A percentile compares a stretch with the other conserved stretches of the same genome.
These are phyloP conservation scores for Boeremia exigua DNA, from an alignment of 2,329 filamentous ascomycete species.

Conservation along the genomic window DNA sequence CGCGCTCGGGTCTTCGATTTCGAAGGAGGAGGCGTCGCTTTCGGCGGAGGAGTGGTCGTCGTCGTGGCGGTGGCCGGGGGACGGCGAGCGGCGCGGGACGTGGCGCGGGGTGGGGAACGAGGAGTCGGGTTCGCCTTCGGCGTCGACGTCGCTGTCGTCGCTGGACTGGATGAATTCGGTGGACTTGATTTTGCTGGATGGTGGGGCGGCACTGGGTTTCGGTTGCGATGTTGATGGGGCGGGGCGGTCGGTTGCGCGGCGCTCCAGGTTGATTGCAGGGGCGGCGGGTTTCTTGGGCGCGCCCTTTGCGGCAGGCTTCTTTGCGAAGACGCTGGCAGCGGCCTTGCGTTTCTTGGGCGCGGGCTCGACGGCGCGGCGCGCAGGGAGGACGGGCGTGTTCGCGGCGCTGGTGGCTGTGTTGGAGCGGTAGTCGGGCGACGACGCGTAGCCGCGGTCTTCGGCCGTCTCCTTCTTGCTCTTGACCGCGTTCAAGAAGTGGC, in stretches of 20 bases:
- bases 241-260: constrained; percentile 37
- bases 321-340: constrained; percentile 20
- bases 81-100: not conserved
- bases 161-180: constrained; percentile 41
- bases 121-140: constrained; percentile 20
- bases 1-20: constrained; percentile 44
- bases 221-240: constrained; percentile 13
- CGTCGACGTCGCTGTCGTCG: constrained; percentile 21
- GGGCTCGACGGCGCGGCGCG: constrained; percentile 4
- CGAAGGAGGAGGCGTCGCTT: constrained; percentile 35
- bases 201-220: constrained; percentile 25
- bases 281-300: constrained; percentile 30
- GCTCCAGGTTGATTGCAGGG: constrained; percentile 46
- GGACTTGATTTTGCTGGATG: constrained; percentile 38
- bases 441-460: constrained; percentile 35
- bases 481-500: constrained; percentile 51
- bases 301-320: constrained; percentile 23
- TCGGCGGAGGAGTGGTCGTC: constrained; percentile 16
- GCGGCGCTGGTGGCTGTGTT: not conserved
- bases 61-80: constrained; percentile 1
- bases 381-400: not conserved
- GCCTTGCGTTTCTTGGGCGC: constrained; percentile 38
- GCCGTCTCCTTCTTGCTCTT: constrained; percentile 42
- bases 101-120: not conserved
- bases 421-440: constrained; percentile 35